Base-by-base conservation (phyloP, 2,329 filamentous ascomycete genomes). In the Venturia carpophila region DNA sequence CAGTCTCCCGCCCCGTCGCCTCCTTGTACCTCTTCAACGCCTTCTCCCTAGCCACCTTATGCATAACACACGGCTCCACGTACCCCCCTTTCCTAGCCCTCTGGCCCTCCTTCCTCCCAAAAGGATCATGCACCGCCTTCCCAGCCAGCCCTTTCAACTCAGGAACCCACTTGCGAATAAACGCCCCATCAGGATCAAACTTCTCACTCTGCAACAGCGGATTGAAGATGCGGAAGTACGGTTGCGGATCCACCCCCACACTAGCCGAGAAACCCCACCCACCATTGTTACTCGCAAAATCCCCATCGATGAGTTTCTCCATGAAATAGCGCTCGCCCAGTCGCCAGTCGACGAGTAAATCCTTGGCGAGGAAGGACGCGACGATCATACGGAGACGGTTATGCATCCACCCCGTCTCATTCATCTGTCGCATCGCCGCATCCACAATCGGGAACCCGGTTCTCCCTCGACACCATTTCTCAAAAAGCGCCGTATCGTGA, bases 381-480 rank as follows among this genome's bases (percentile, higher is more conserved):
- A 79, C 77, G 61, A 81, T 82, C 80, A 82, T 83, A 41, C 80
- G 76, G 13, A 79, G 70, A 0, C 80, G 75, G 65, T 82, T 82
- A 67, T 83, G 80, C 80, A 83, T 82, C 67, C 79, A 82, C 1
- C 75, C 79, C 67, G 82, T 80, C 0, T 72, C 67, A 52, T 79
- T 78, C 55, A 83, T 70, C 65, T 82, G 80, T 2, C 80, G 70
- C 80, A 83, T 82, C 0, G 80, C 80, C 0, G 80, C 79, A 67
- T 82, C 80, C 7, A 83, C 62, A 60, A 96, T 88, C 0, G 91
- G 91, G 71, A 86, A 92, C 0, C 91, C 91, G 0, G 91, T 95
- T 42, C 78, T 81, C 7, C 91, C 91, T 42, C 85, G 77, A 47
- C 82, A 84, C 91, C 92, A 97, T 3, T 86, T 85, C 1, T 80